These are phyloP conservation scores for Backusella psychrophila DNA, from an alignment of 192 early-diverging fungal species.

Conservation along the genomic window DNA sequence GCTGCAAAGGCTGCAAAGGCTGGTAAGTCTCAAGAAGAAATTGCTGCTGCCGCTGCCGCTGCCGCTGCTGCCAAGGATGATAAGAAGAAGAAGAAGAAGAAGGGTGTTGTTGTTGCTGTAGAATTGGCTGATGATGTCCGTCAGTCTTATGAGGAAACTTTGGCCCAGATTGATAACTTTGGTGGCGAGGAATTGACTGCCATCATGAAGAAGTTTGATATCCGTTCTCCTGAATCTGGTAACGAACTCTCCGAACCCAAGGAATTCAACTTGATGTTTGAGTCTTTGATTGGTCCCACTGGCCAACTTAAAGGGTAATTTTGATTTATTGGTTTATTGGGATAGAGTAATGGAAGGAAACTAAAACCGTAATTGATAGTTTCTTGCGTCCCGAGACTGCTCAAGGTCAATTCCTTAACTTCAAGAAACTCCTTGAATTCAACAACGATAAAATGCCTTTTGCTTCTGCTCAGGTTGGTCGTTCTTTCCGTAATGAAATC, in stretches of 20 bases:
- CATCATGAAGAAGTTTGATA: conserved; percentile 80
- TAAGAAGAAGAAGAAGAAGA: conserved; percentile 75
- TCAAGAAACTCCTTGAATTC: conserved; percentile 93
- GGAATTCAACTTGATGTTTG: conserved; percentile 99
- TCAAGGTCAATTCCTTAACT: conserved; percentile 99
- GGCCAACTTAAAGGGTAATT: conserved; percentile 84
- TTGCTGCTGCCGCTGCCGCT: background rate
- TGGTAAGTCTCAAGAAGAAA: conserved; percentile 29
- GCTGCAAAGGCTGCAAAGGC: conserved; percentile 58
- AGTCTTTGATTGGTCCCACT: conserved; percentile 96
- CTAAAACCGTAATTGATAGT: conserved; percentile 30
- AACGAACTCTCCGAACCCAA: conserved; percentile 88
- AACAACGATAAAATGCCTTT: conserved; percentile 99
- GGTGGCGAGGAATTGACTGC: conserved; percentile 80
- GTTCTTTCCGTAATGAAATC: conserved; percentile 99
- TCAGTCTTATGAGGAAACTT: conserved; percentile 77
- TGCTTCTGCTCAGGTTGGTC: conserved; percentile 96
- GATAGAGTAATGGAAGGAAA: background rate
- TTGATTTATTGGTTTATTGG: background rate
- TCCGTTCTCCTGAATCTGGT: conserved; percentile 88
- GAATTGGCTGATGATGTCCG: conserved; percentile 60
- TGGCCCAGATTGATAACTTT: conserved; percentile 97
- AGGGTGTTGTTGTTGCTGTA: conserved; percentile 57
- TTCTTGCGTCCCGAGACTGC: conserved; percentile 99
- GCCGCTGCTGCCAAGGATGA: conserved; percentile 44